Evolutionary conservation across 345 rosid species (phyloP), one percentile per base, ranked within the genome.

Genomic region (Gossypium sturtianum): DNA sequence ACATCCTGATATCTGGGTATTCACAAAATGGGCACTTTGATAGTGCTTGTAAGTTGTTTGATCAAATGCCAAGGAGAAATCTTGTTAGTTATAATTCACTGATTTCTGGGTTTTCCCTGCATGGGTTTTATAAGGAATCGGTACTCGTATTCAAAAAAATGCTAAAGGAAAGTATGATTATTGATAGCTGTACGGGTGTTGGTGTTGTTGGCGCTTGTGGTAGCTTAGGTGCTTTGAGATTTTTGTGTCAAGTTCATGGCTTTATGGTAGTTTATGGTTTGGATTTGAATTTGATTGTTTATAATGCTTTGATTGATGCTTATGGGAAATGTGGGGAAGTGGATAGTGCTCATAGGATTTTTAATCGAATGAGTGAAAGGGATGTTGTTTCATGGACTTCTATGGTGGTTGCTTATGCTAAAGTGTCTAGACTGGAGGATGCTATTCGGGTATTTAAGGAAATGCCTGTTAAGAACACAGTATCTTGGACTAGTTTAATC

Each of bases 351-450:
- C 62, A 20, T 80, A 15, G 61, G 2, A 13, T 81, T 47, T 86
- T 86, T 13, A 52, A 38, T 59, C 57, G 19, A 66, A 84, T 83
- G 85, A 27, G 23, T 29, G 83, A 77, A 11, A 83, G 77, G 79
- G 86, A 86, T 78, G 64, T 82, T 8, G 84, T 86, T 66, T 82
- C 87, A 2, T 86, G 86, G 87, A 84, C 86, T 64, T 84, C 89
- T 25, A 76, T 86, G 86, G 78, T 83, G 25, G 80, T 70, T 25
- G 82, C 84, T 23, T 78, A 73, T 80, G 71, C 78, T 9, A 71
- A 76, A 27, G 86, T 78, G 13, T 75, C 80, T 20, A 75, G 75
- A 29, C 56, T 83, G 78, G 79, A 80, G 61, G 84, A 78, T 73
- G 89, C 87, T 68, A 60, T 62, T 70, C 41, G 56, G 12, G 16